These are phyloP conservation scores for Scleroderma citrinum DNA, from an alignment of 768 basidiomycete genomes.

Conservation along the genomic window DNA sequence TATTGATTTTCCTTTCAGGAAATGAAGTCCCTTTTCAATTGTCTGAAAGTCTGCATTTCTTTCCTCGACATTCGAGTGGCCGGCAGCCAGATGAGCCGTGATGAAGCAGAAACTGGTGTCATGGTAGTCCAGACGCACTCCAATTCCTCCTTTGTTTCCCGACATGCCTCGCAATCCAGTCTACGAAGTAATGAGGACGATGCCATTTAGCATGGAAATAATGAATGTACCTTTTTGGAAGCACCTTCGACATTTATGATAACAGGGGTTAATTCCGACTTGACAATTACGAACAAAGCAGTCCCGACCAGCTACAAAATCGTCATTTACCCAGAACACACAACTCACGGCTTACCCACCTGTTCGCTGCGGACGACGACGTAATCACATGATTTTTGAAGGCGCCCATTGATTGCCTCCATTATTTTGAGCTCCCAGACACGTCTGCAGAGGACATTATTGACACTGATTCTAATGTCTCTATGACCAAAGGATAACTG, in stretches of 20 bases:
- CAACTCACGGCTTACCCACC: slow-evolving; percentile 33
- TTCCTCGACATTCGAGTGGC: slow-evolving; percentile 84
- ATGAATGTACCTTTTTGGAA: slow-evolving; percentile 69
- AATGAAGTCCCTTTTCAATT: slow-evolving; percentile 77
- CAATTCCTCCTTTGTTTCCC: slow-evolving; percentile 95
- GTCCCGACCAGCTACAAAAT: slow-evolving; percentile 82
- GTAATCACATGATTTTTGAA: slow-evolving; percentile 66
- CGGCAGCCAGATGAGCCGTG: slow-evolving; percentile 96
- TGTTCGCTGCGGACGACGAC: slow-evolving; percentile 90
- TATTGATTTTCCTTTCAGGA: slow-evolving; percentile 85
- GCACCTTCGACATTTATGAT: slow-evolving; percentile 92
- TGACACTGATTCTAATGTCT: background rate
- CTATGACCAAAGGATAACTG: slow-evolving; percentile 7
- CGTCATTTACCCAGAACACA: slow-evolving; percentile 1
- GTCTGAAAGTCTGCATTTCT: slow-evolving; percentile 90
- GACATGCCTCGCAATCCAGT: slow-evolving; percentile 92
- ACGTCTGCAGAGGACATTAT: slow-evolving; percentile 42
- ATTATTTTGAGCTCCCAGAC: slow-evolving; percentile 83
- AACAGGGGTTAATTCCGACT: slow-evolving; percentile 64
- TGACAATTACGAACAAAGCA: slow-evolving; percentile 80
- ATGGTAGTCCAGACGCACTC: slow-evolving; percentile 85
- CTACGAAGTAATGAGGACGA: slow-evolving; percentile 31
- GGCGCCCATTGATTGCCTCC: slow-evolving; percentile 68
- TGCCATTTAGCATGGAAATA: background rate
- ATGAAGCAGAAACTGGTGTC: slow-evolving; percentile 94